Evolutionary conservation across 805 yeast genomes (phyloP), one percentile per base, ranked within the genome.

Genomic region (Isabelozyma rhagii): DNA sequence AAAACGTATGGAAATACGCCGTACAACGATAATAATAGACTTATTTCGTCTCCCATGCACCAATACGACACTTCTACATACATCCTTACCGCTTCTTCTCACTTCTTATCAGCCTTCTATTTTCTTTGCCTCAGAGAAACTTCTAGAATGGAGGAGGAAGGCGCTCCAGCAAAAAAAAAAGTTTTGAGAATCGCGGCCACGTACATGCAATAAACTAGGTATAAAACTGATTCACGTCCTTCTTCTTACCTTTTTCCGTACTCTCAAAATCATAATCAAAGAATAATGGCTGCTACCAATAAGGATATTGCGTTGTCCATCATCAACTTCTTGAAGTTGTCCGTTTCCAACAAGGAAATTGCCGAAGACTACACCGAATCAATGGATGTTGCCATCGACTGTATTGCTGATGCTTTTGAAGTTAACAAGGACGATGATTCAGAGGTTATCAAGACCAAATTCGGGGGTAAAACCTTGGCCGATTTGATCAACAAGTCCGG

Each of bases 311-410:
- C 96, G 2, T 74, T 83, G 45, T 82, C 89, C 46, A 84, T 93
- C 56, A 84, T 90, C 43, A 81, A 83, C 52, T 93, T 85, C 66
- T 77, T 94, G 58, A 78, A 81, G 58, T 60, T 72, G 14, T 70
- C 88, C 9, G 80, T 87, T 15, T 63, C 77, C 43, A 77, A 79
- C 54, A 87, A 88, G 41, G 79, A 80, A 41, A 80, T 92, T 43
- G 70, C 85, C 38, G 87, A 84, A 54, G 98, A 93, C 55, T 89
- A 84, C 63, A 78, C 79, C 49, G 98, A 94, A 58, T 89, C 97
- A 8, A 77, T 93, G 58, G 97, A 91, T 56, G 96, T 93, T 46
- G 98, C 98, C 52, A 80, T 91, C 56, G 97, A 90, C 63, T 90
- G 97, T 74, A 82, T 94, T 50, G 82, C 88, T 21, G 98, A 92